Evolutionary conservation across 179 eudicot species (phyloP).

Genomic region (Spergularia azorica): DNA sequence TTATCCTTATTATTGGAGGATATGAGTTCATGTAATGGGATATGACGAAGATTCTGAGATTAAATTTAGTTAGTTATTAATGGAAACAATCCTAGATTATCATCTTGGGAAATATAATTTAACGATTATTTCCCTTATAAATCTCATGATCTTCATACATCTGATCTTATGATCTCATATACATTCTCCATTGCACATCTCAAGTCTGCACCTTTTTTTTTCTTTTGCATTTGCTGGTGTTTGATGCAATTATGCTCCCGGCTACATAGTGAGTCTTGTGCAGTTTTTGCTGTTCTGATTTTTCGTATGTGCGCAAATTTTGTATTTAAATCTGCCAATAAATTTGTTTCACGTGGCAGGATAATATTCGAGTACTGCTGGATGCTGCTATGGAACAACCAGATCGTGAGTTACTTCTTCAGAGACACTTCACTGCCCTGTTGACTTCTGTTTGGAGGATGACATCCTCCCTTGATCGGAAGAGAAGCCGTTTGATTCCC

Average conservation of each 20-base stretch:
- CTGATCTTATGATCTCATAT: no score
- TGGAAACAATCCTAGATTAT: no score
- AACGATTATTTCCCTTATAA: no score
- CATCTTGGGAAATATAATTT: no score
- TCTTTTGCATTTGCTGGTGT: neutral
- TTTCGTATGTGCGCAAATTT: neutral
- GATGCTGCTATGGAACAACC: constrained; percentile 74
- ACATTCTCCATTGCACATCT: no score
- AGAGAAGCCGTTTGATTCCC: constrained; percentile 32
- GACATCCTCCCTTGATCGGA: constrained; percentile 42
- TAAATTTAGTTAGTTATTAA: no score
- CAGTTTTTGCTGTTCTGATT: constrained; percentile 4
- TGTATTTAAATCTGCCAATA: neutral
- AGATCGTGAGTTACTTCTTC: constrained; percentile 81
- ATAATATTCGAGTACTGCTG: constrained; percentile 69
- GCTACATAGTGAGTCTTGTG: constrained; percentile 1
- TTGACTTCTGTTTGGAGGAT: constrained; percentile 77
- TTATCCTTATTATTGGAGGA: no score
- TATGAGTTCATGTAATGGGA: no score
- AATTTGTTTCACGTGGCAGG: constrained; percentile 47
- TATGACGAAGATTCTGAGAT: no score
- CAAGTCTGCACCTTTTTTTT: no score
- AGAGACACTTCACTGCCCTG: constrained; percentile 77
- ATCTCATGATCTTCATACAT: no score
- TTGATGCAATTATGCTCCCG: neutral